Conservation (phyloP, 805 yeast genomes). For the Pichia gijzeniarum region DNA sequence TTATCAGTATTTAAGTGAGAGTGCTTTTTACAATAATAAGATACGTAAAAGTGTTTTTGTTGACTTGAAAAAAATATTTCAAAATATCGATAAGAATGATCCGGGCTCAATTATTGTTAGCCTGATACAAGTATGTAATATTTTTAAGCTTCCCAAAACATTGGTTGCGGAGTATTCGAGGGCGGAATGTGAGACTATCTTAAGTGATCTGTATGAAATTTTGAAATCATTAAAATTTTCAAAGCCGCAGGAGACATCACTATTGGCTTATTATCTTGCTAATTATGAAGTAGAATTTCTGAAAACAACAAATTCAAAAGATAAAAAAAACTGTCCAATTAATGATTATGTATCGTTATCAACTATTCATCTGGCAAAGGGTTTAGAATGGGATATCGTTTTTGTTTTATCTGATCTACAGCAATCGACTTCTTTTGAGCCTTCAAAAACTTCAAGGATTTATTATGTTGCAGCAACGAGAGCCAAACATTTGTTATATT, state of each 20-base stretch:
- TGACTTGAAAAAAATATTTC: background rate
- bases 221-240: conserved; percentile 20
- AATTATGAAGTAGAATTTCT: conserved; percentile 25
- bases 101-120: conserved; percentile 34
- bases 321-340: background rate
- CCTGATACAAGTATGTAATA: conserved; percentile 28
- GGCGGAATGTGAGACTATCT: conserved; percentile 22
- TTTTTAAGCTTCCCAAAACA: conserved; percentile 33
- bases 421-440: background rate
- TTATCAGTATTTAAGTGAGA: conserved; percentile 18
- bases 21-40: conserved; percentile 9
- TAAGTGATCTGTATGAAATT: conserved; percentile 33
- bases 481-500: conserved; percentile 44
- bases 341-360: conserved; percentile 42
- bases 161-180: conserved; percentile 9
- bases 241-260: conserved; percentile 23
- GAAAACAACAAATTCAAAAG: conserved; percentile 25
- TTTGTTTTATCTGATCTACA: conserved; percentile 33
- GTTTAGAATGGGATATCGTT: conserved; percentile 66
- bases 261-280: conserved; percentile 36
- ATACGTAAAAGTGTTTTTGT: background rate
- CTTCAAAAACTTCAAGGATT: conserved; percentile 5
- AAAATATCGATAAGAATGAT: conserved; percentile 23
- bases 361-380: conserved; percentile 71
- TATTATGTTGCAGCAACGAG: conserved; percentile 65